These are phyloP conservation scores for Leishmania gerbilli DNA, from an alignment of 208 protist species.

Conservation along the genomic window DNA sequence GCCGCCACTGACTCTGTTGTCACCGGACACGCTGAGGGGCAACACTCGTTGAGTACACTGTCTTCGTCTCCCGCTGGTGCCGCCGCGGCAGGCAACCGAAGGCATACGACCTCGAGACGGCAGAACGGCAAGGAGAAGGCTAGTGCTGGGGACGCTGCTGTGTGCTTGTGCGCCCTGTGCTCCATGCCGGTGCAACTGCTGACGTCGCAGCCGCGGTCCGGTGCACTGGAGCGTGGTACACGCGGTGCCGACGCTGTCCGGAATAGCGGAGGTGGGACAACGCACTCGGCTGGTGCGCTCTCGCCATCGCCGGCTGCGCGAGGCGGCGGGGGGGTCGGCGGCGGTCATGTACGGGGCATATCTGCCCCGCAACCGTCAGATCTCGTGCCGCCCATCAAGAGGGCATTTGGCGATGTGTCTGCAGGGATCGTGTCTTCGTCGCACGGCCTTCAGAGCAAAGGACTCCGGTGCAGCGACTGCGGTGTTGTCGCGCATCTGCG, in stretches of 20 bases:
- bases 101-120: neutral
- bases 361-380: neutral
- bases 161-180: slow-evolving; percentile 36
- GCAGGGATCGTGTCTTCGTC: neutral
- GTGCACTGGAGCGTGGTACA: neutral
- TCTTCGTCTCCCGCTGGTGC: neutral
- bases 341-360: neutral
- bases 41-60: neutral
- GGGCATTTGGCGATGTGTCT: neutral
- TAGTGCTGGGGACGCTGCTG: neutral
- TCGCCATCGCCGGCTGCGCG: neutral
- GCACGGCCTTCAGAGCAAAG: slow-evolving; percentile 24
- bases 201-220: neutral
- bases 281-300: neutral
- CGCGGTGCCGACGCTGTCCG: neutral
- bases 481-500: slow-evolving; percentile 50
- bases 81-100: neutral
- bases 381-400: neutral
- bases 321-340: neutral
- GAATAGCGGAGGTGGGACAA: neutral
- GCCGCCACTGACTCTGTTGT: neutral
- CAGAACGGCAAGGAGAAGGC: neutral
- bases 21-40: neutral
- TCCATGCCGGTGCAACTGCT: slow-evolving; percentile 32
- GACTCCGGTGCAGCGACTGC: slow-evolving; percentile 54